These are phyloP conservation scores for Coemansia aciculifera DNA, from an alignment of 192 early-diverging fungal genomes.

Conservation along the genomic window DNA sequence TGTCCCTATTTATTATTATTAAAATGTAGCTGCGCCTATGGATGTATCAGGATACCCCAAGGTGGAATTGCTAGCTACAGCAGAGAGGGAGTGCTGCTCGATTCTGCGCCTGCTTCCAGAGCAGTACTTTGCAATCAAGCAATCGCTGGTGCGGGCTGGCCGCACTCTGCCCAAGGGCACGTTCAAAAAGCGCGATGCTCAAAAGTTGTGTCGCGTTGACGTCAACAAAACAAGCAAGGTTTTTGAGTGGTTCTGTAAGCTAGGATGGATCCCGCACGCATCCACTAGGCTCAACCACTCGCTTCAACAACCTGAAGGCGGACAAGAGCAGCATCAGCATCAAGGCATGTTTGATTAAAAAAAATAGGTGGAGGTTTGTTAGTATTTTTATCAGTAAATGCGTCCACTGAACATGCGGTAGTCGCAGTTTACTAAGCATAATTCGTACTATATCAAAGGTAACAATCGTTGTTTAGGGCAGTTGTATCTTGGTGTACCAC, in stretches of 20 bases:
- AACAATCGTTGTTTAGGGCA: not conserved
- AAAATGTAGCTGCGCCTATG: constrained; percentile 46
- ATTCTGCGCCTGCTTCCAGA: constrained; percentile 42
- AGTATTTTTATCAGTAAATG: not conserved
- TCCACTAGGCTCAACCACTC: constrained; percentile 5
- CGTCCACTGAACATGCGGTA: not conserved
- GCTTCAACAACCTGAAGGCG: not conserved
- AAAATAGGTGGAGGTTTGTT: not conserved
- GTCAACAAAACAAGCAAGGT: constrained; percentile 88
- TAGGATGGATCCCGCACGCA: constrained; percentile 75
- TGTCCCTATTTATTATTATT: not conserved
- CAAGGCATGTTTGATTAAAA: not conserved
- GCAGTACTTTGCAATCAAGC: constrained; percentile 49
- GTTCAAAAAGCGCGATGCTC: constrained; percentile 81
- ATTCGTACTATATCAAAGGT: not conserved
- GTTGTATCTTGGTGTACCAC: constrained; percentile 39
- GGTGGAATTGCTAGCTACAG: constrained; percentile 33
- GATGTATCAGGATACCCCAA: constrained; percentile 36
- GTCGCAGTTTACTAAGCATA: not conserved
- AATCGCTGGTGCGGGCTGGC: constrained; percentile 43
- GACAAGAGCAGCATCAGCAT: not conserved
- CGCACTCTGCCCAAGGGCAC: constrained; percentile 34
- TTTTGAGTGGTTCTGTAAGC: constrained; percentile 83
- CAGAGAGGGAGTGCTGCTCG: constrained; percentile 48
- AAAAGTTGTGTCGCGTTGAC: constrained; percentile 86